Evolutionary conservation across 2,329 filamentous ascomycete species (phyloP).

Genomic region (Hymenoscyphus infarciens): DNA sequence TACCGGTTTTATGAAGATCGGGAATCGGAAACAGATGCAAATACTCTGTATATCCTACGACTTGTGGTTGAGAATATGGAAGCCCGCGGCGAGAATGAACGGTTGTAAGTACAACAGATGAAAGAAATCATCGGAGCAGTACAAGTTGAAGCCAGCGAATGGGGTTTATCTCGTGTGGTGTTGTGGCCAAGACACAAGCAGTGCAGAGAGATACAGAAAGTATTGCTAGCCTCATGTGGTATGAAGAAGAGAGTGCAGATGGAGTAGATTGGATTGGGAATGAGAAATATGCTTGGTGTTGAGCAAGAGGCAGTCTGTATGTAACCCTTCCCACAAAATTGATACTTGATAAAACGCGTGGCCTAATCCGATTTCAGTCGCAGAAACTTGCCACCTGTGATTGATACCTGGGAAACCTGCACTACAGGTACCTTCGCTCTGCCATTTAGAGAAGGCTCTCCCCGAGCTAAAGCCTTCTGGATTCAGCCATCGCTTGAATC

Average conservation of each 20-base stretch:
- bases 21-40: conserved; percentile 45
- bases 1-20: conserved; percentile 57
- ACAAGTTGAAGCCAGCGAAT: conserved; percentile 64
- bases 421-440: neutral
- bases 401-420: no score
- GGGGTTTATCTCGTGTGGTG: conserved; percentile 66
- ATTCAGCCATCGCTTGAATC: conserved; percentile 15
- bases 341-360: neutral
- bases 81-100: neutral
- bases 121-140: conserved; percentile 62
- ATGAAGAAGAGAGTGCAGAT: conserved; percentile 46
- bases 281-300: conserved; percentile 73
- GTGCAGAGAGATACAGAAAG: conserved; percentile 55
- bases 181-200: conserved; percentile 67
- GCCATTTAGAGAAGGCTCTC: no score
- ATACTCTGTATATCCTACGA: conserved; percentile 65
- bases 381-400: no score
- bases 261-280: conserved; percentile 63
- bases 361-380: neutral
- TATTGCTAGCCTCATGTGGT: conserved; percentile 68
- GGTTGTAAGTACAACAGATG: conserved; percentile 42
- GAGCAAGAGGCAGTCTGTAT: neutral
- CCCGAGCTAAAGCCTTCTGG: neutral
- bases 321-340: neutral
- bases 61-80: conserved; percentile 59